These are phyloP conservation scores for Myxozyma geophila DNA, from an alignment of 805 yeast species.

Conservation along the genomic window DNA sequence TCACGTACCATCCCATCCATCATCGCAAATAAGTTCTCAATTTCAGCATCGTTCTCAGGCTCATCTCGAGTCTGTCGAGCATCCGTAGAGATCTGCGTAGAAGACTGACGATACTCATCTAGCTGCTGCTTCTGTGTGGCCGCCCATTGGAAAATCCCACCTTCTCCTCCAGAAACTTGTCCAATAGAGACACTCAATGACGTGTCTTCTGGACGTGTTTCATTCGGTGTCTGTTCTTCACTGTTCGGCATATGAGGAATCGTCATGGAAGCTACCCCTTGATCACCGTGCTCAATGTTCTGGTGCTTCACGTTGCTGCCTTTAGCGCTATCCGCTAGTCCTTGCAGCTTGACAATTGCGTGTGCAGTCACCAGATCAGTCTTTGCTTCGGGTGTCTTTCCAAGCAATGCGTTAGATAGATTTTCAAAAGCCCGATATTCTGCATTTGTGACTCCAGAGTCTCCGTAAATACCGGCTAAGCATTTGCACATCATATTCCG, in stretches of 20 bases:
- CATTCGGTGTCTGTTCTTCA: slow-evolving; percentile 21
- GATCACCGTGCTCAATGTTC: not conserved
- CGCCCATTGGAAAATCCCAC: slow-evolving; percentile 27
- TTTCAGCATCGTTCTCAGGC: slow-evolving; percentile 21
- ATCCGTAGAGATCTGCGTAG: not conserved
- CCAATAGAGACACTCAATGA: not conserved
- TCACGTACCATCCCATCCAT: slow-evolving; percentile 25
- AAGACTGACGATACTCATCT: slow-evolving; percentile 8
- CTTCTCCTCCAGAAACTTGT: not conserved
- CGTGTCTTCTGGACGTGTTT: not conserved
- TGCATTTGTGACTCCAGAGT: slow-evolving; percentile 19
- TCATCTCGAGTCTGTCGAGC: not conserved
- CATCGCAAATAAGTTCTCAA: slow-evolving; percentile 32
- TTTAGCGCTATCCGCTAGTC: not conserved
- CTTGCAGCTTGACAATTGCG: not conserved
- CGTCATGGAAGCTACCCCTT: slow-evolving; percentile 27
- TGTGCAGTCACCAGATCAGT: not conserved
- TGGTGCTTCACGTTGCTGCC: not conserved
- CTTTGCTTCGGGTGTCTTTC: not conserved
- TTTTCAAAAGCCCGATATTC: slow-evolving; percentile 23
- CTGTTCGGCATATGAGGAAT: slow-evolving; percentile 30
- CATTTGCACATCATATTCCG: slow-evolving; percentile 54
- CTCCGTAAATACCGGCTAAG: slow-evolving; percentile 34
- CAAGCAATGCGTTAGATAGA: slow-evolving; percentile 13
- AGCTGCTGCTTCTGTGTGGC: slow-evolving; percentile 29